Evolutionary conservation across 805 yeast genomes (phyloP).

Genomic region (Lachancea kluyveri): DNA sequence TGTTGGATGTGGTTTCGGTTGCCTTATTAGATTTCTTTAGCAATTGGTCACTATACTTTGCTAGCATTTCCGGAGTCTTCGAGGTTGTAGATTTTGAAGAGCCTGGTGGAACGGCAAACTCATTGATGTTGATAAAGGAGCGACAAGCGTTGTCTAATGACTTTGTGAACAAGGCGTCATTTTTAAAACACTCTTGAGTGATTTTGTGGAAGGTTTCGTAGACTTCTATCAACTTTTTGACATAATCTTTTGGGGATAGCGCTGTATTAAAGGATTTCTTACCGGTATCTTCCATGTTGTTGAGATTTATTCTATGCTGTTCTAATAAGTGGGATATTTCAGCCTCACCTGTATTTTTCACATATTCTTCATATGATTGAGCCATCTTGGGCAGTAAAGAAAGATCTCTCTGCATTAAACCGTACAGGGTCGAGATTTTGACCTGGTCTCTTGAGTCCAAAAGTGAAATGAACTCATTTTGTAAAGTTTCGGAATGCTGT

Average conservation of each 20-base stretch:
- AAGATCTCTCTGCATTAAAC: conserved; percentile 70
- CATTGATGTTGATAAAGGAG: conserved; percentile 73
- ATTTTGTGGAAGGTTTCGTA: conserved; percentile 49
- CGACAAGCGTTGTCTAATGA: conserved; percentile 89
- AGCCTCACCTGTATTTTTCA: conserved; percentile 52
- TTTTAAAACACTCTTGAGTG: conserved; percentile 40
- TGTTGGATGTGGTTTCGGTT: conserved; percentile 56
- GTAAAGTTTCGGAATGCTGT: conserved; percentile 69
- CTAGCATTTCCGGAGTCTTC: conserved; percentile 88
- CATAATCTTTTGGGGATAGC: conserved; percentile 61
- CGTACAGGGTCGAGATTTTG: conserved; percentile 73
- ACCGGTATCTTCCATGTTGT: conserved; percentile 22
- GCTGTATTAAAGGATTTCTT: conserved; percentile 37
- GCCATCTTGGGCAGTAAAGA: conserved; percentile 75
- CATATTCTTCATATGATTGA: conserved; percentile 62
- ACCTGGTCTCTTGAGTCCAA: conserved; percentile 55
- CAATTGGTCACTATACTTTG: conserved; percentile 80
- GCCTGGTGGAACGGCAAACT: conserved; percentile 62
- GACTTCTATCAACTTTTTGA: conserved; percentile 66
- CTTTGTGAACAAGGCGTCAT: conserved; percentile 72
- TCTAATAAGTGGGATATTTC: conserved; percentile 22
- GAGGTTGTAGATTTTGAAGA: conserved; percentile 47
- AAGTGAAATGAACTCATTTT: conserved; percentile 68
- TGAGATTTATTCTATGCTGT: conserved; percentile 13
- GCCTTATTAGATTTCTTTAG: conserved; percentile 72